Evolutionary conservation across 2,329 filamentous ascomycete genomes (phyloP).

Genomic region (Cladobotryum protrusum): DNA sequence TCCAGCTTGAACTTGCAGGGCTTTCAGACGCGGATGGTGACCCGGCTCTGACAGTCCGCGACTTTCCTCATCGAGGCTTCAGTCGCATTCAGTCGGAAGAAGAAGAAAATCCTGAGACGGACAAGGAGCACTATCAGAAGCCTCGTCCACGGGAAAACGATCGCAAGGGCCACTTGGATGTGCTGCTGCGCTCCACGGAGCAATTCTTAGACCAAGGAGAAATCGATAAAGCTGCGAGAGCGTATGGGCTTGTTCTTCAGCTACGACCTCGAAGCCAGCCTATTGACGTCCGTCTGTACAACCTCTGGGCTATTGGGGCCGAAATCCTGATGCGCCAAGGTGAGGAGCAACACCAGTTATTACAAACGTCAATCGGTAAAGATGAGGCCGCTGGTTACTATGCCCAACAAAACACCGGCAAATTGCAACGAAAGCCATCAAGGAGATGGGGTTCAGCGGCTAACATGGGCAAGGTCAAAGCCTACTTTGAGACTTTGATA

Average conservation of each 20-base stretch:
- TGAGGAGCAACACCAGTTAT: constrained; percentile 24
- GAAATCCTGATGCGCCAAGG: constrained; percentile 69
- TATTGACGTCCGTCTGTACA: constrained; percentile 63
- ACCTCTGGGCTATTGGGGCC: constrained; percentile 76
- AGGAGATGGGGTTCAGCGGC: constrained; percentile 37
- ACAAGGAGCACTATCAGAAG: constrained; percentile 1
- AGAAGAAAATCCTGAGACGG: not conserved
- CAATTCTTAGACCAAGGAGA: constrained; percentile 65
- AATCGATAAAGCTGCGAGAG: constrained; percentile 63
- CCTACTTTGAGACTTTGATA: constrained; percentile 73
- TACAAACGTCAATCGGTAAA: not conserved
- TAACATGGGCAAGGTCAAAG: constrained; percentile 40
- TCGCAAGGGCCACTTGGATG: constrained; percentile 49
- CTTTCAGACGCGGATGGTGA: constrained; percentile 41
- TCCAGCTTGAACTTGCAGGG: constrained; percentile 50
- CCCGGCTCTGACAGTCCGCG: constrained; percentile 31
- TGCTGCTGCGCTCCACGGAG: constrained; percentile 65
- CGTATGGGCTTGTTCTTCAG: constrained; percentile 68
- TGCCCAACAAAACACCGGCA: not conserved
- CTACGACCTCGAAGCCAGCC: constrained; percentile 33
- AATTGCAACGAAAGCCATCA: not conserved
- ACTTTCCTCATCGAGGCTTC: constrained; percentile 47
- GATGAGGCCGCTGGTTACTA: not conserved
- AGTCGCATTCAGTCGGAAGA: not conserved
- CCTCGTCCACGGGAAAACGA: constrained; percentile 15